Base-by-base conservation (phyloP, 129 eudicot genomes). In the Flaveria ramosissima region DNA sequence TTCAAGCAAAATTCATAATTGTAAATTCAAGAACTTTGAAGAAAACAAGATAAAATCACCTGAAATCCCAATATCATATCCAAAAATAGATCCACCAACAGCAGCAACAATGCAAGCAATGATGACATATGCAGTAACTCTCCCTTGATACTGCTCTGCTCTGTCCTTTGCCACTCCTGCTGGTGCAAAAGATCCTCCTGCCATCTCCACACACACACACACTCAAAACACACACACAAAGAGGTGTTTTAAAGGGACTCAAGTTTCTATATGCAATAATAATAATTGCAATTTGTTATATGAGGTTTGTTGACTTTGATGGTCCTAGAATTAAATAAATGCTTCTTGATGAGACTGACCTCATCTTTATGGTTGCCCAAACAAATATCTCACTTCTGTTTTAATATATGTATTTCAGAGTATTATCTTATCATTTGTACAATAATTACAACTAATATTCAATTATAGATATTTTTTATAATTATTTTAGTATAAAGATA, bases 1-100 rank as follows among this genome's bases (percentile, higher is more conserved):
- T 36, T 55, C 50, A 23, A 27, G 9, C n/a, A 27, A 3, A 71
- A 53, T 72, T 55, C 15, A 7, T 21, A 15, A 14, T 30, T 12
- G 0, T 13, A 3, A 36, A 46, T 8, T 64, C 7, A 64, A 64
- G 0, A 67, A 26, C 9, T 30, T 45, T 15, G 19, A 50, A 59
- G 7, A 41, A 70, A 21, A 60, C 9, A 46, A 62, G 13, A 42
- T 76, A 17, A 41, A 47, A 42, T 15, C 32, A 92, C 97, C 98
- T 84, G 98, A 89, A 63, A 92, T 90, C 27, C 98, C 98, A 60
- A 90, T 88, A 56, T 90, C 98, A 72, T 92, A 92, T 32, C 98
- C 96, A 55, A 92, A 92, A 69, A 90, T 82, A 0, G 98, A 84
- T 6, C 98, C 98, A 15, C 98, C 98, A 78, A 83, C 62, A 50